phyloP scores from a whole-genome alignment of 106 monocot species.

The Amphibolis antarctica region DNA sequence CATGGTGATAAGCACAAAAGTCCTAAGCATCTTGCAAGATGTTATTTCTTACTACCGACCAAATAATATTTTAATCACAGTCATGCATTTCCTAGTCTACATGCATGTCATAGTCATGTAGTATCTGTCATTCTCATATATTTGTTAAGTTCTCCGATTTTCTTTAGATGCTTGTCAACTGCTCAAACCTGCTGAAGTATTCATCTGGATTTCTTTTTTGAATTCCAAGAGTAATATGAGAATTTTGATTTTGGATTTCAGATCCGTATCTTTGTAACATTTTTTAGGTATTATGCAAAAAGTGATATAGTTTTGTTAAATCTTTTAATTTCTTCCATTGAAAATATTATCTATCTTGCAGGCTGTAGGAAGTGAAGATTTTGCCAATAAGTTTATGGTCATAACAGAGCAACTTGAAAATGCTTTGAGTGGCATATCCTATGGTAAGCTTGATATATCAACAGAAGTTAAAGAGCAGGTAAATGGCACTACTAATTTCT shows the following conservation, averaged over 20 bases:
- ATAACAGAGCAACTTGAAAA: conserved; percentile 51
- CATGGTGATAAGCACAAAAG: too few species aligned
- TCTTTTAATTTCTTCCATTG: background rate
- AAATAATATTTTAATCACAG: too few species aligned
- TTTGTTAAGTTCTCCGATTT: too few species aligned
- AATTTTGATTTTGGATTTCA: background rate
- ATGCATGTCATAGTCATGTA: too few species aligned
- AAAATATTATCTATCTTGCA: conserved; percentile 16
- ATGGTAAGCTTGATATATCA: conserved; percentile 47
- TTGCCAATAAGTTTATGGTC: conserved; percentile 26
- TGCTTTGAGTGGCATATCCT: conserved; percentile 44
- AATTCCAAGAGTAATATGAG: background rate
- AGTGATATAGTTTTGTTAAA: background rate
- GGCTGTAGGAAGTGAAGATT: conserved; percentile 38
- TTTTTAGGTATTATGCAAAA: background rate
- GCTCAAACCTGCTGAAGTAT: too few species aligned
- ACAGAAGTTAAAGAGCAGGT: conserved; percentile 91
- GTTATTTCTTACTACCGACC: too few species aligned
- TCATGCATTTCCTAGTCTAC: too few species aligned
- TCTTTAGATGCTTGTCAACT: too few species aligned
- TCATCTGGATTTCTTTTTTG: too few species aligned
- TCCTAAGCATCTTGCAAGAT: too few species aligned
- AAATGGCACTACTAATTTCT: conserved; percentile 1
- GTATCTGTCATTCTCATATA: too few species aligned
- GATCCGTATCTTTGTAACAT: background rate